These are phyloP conservation scores for Botrytis cinerea DNA, from an alignment of 2,329 filamentous ascomycete species.

Conservation along the genomic window DNA sequence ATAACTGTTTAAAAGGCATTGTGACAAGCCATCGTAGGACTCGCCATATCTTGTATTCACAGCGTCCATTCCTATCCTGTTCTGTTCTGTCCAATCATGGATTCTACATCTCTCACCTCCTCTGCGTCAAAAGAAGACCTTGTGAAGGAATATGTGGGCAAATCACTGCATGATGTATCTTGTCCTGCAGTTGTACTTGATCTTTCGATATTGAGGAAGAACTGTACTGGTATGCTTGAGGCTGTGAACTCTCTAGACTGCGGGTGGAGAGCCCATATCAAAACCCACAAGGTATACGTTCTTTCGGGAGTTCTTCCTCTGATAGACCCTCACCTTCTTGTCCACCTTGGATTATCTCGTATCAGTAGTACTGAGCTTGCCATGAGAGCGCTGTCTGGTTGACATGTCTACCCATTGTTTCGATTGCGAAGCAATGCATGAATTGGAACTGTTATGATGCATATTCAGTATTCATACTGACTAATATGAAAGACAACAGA, in stretches of 20 bases:
- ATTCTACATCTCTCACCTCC: slow-evolving; percentile 34
- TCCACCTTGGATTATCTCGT: not conserved
- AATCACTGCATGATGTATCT: slow-evolving; percentile 59
- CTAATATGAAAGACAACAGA: slow-evolving; percentile 58
- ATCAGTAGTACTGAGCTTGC: not conserved
- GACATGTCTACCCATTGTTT: not conserved
- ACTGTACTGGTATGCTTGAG: slow-evolving; percentile 72
- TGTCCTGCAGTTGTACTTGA: slow-evolving; percentile 71
- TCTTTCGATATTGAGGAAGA: slow-evolving; percentile 62
- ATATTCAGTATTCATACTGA: slow-evolving; percentile 29
- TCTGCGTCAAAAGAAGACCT: slow-evolving; percentile 44
- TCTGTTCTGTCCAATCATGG: slow-evolving; percentile 30
- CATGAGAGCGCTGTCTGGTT: not conserved
- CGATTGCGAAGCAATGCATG: not conserved
- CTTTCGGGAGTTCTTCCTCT: not conserved
- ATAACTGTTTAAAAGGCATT: not conserved
- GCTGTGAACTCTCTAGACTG: slow-evolving; percentile 60
- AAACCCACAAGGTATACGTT: slow-evolving; percentile 72
- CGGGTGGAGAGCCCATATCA: slow-evolving; percentile 75
- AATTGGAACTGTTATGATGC: not conserved
- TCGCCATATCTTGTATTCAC: not conserved
- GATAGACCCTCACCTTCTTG: not conserved
- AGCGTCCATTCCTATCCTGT: not conserved
- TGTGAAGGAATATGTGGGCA: slow-evolving; percentile 55
- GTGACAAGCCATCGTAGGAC: not conserved